Evolutionary conservation across 345 rosid species (phyloP).

Genomic region (Cochlearia excelsa): DNA sequence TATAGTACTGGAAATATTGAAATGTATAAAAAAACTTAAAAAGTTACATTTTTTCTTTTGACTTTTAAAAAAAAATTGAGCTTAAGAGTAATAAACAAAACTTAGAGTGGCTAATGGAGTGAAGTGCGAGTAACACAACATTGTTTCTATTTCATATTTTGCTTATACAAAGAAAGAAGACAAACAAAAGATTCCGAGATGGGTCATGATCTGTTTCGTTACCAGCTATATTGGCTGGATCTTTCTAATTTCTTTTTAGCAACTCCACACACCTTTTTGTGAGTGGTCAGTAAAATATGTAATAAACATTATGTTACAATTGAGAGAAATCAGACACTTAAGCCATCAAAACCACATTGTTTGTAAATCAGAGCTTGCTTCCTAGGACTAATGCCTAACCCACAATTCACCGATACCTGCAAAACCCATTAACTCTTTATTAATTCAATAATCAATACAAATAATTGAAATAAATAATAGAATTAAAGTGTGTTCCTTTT

Average conservation of each 20-base stretch:
- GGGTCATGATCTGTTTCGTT: slow-evolving; percentile 20
- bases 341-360: slow-evolving; percentile 97
- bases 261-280: slow-evolving; percentile 10
- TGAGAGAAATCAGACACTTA: slow-evolving; percentile 49
- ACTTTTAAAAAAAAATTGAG: too few relatives aligned
- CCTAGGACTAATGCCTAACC: slow-evolving; percentile 86
- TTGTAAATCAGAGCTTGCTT: slow-evolving; percentile 86
- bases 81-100: too few relatives aligned
- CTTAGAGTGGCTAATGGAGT: too few relatives aligned
- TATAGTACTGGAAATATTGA: too few relatives aligned
- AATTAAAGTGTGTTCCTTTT: neutral
- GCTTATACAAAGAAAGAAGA: slow-evolving; percentile 19
- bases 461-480: too few relatives aligned
- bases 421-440: neutral
- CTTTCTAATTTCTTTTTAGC: slow-evolving; percentile 8
- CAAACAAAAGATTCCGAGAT: slow-evolving; percentile 11
- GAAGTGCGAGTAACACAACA: neutral
- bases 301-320: slow-evolving; percentile 21
- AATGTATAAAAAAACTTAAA: too few relatives aligned
- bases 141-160: slow-evolving; percentile 10
- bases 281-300: slow-evolving; percentile 25
- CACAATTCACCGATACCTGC: slow-evolving; percentile 94
- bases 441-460: neutral
- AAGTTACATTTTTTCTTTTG: too few relatives aligned
- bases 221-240: slow-evolving; percentile 26